Percentiles rank a stretch among this genome's conserved stretches.
These are phyloP conservation scores for Cyclotella choctawhatcheeana DNA, from an alignment of 108 stramenopile species.

Conservation along the genomic window DNA sequence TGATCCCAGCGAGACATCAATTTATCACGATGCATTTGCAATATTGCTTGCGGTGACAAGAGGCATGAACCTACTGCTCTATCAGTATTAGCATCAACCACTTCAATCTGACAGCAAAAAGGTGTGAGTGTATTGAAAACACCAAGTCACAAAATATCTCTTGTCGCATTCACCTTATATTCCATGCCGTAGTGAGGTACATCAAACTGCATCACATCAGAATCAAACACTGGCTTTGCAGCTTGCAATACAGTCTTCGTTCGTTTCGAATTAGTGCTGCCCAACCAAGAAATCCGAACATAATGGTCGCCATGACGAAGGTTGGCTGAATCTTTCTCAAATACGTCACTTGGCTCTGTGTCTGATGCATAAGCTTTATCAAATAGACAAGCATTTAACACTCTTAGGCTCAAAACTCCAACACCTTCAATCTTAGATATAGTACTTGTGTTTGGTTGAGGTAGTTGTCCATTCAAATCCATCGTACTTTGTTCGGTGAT, in stretches of 20 bases:
- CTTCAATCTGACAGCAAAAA: slow-evolving; percentile 48
- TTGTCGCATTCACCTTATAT: slow-evolving; percentile 35
- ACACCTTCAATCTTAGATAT: slow-evolving; percentile 50
- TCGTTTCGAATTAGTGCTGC: slow-evolving; percentile 52
- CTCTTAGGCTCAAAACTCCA: slow-evolving; percentile 59
- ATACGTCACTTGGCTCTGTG: slow-evolving; percentile 50
- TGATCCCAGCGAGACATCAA: slow-evolving; percentile 39
- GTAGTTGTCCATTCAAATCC: background rate
- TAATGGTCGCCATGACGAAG: slow-evolving; percentile 81
- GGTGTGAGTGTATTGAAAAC: background rate
- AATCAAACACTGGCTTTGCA: slow-evolving; percentile 73
- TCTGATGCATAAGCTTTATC: slow-evolving; percentile 58
- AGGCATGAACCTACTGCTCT: slow-evolving; percentile 66
- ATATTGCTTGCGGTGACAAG: slow-evolving; percentile 69
- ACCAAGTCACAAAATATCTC: no score
- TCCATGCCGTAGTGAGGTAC: slow-evolving; percentile 79
- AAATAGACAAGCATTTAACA: slow-evolving; percentile 72
- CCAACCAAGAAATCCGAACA: slow-evolving; percentile 69
- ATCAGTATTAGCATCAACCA: slow-evolving; percentile 80
- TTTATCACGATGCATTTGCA: slow-evolving; percentile 80
- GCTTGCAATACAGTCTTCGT: slow-evolving; percentile 75
- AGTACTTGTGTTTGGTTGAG: background rate
- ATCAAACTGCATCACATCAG: slow-evolving; percentile 63
- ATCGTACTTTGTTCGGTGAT: background rate
- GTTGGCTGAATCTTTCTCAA: slow-evolving; percentile 27